These are phyloP conservation scores for Cyclotella baltica DNA, from an alignment of 108 stramenopile species.

Conservation along the genomic window DNA sequence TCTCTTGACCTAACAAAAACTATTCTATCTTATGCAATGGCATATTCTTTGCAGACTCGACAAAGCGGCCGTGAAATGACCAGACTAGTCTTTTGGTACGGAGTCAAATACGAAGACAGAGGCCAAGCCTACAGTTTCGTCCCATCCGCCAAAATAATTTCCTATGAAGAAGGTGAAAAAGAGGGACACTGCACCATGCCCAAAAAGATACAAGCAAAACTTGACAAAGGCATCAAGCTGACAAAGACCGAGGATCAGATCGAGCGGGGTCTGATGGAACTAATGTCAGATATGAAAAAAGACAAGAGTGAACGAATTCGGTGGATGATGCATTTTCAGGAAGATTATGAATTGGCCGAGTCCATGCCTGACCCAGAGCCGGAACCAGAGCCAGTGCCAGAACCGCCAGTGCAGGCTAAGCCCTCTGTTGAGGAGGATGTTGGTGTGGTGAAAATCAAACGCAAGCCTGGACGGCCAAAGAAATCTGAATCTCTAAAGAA, in stretches of 20 bases:
- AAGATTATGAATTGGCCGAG: slow-evolving; percentile 47
- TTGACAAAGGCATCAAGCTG: slow-evolving; percentile 46
- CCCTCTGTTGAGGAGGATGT: neutral
- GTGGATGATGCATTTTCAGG: slow-evolving; percentile 56
- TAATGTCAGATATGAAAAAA: slow-evolving; percentile 35
- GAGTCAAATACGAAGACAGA: slow-evolving; percentile 48
- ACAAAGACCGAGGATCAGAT: slow-evolving; percentile 61
- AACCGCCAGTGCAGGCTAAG: neutral
- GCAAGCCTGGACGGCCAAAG: slow-evolving; percentile 39
- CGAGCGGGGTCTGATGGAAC: slow-evolving; percentile 39
- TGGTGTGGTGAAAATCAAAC: slow-evolving; percentile 24
- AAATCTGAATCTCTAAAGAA: slow-evolving; percentile 32
- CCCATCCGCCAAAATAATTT: slow-evolving; percentile 49
- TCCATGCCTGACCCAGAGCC: slow-evolving; percentile 13
- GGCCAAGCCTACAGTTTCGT: slow-evolving; percentile 54
- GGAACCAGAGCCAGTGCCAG: neutral
- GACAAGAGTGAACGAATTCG: slow-evolving; percentile 41
- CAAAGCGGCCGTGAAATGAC: slow-evolving; percentile 54
- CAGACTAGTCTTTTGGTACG: slow-evolving; percentile 64
- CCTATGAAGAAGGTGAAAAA: slow-evolving; percentile 50
- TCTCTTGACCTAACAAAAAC: too few relatives aligned
- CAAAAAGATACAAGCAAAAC: slow-evolving; percentile 47
- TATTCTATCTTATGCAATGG: neutral
- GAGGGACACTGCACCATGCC: slow-evolving; percentile 46
- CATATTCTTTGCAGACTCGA: slow-evolving; percentile 42